Evolutionary conservation across 108 stramenopile genomes (phyloP), one percentile per base, ranked within the genome.

Genomic region (Licmophora abbreviata): DNA sequence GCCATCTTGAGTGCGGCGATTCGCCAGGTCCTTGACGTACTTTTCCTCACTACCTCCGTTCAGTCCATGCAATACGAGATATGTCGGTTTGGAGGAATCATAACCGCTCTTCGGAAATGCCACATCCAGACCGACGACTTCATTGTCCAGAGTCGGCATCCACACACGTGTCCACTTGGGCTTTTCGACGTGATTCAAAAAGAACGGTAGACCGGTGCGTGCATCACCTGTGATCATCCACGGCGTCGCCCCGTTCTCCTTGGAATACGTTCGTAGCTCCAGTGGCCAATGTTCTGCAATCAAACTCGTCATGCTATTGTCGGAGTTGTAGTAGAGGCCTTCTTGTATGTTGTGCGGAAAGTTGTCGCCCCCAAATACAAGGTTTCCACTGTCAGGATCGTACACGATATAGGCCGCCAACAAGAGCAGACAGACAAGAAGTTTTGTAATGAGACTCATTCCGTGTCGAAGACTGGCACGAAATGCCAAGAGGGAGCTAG

Each of bases 61-160:
- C 27, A 96, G 69, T 7, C 95, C 95, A 69, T 96, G 95, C 34
- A 96, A 61, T 0, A 96, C 62, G 3, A 95, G 26, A 69, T 88
- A 92, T 8, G 92, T 62, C 5, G 92, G 92, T 44, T 78, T 72
- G 11, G 51, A 44, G 0, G 42, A 20, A 42, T 85, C 53, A 23
- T 81, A 74, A 10, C 78, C 63, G 0, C 15, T 44, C n/a, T 21
- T 30, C 11, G 93, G 88, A 58, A 92, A 79, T 12, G 76, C 66
- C 40, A 91, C 56, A 63, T 96, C 92, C 22, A 96, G 45, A 3
- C 86, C 92, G 0, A 93, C 48, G 30, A 55, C 50, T 52, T 92
- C 90, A 50, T 85, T 76, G 33, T 59, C 68, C 0, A 43, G 14
- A 22, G 73, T 66, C 21, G 36, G 42, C 1, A 80, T 58, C 64